A percentile compares a stretch with the other conserved stretches of the same genome.
These are phyloP conservation scores for Nicotiana otophora DNA, from an alignment of 257 asterid genomes.

Conservation along the genomic window DNA sequence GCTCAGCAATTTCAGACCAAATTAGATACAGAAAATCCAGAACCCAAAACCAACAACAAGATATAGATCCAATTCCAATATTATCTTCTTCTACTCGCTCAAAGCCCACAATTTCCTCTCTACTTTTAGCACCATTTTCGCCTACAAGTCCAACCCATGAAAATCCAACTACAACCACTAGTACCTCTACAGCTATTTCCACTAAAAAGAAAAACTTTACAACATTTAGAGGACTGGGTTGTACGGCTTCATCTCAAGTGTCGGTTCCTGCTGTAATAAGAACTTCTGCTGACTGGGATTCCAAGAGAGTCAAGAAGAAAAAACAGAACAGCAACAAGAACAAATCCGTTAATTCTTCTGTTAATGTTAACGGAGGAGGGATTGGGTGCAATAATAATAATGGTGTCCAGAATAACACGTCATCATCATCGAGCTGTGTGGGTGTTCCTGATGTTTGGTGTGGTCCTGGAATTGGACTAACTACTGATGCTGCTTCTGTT, in stretches of 20 bases:
- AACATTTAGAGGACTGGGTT: constrained; percentile 78
- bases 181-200: constrained; percentile 16
- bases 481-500: constrained; percentile 74
- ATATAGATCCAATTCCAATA: constrained; percentile 46
- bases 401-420: neutral
- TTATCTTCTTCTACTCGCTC: constrained; percentile 30
- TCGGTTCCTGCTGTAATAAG: constrained; percentile 86
- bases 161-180: constrained; percentile 12
- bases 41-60: constrained; percentile 26
- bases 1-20: constrained; percentile 37
- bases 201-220: constrained; percentile 70
- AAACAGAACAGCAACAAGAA: neutral
- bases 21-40: constrained; percentile 50
- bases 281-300: constrained; percentile 80
- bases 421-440: constrained; percentile 15
- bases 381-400: neutral
- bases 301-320: constrained; percentile 48
- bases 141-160: constrained; percentile 17
- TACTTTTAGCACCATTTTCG: constrained; percentile 30
- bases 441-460: constrained; percentile 83
- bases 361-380: neutral
- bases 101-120: constrained; percentile 68
- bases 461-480: constrained; percentile 60
- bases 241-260: constrained; percentile 83
- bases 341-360: neutral